Percentiles rank a stretch among this genome's conserved stretches.
Evolutionary conservation across 305 asterid species (phyloP).

Genomic region (Fraxinus angustifolia): DNA sequence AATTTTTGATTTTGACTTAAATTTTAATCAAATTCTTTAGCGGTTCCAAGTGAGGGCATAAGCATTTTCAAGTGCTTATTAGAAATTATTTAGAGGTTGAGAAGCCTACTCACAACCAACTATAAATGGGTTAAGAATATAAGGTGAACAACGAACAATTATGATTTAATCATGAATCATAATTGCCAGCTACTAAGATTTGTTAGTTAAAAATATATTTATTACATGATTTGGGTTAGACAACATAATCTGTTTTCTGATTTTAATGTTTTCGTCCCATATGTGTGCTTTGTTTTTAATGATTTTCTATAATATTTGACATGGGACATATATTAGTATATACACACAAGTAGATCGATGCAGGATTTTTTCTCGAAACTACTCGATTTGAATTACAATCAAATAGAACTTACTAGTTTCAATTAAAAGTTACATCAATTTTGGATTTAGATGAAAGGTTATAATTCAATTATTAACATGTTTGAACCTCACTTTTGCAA

Average conservation of each 20-base stretch:
- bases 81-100: neutral
- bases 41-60: too few relatives aligned
- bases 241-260: constrained; percentile 4
- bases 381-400: neutral
- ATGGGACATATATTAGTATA: neutral
- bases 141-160: neutral
- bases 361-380: neutral
- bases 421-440: neutral
- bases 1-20: too few relatives aligned
- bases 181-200: constrained; percentile 4
- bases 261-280: neutral
- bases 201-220: neutral
- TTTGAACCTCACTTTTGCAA: too few relatives aligned
- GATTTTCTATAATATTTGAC: neutral
- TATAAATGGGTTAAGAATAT: neutral
- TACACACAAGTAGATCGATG: neutral
- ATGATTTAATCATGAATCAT: neutral
- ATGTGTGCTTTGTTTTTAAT: neutral
- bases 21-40: too few relatives aligned
- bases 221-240: neutral
- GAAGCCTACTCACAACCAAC: neutral
- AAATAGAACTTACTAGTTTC: neutral
- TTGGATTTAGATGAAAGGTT: neutral
- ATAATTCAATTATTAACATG: neutral
- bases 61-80: too few relatives aligned